Base-by-base conservation (phyloP, 225 moss, liverwort and hornwort species). In the Climacium dendroides region DNA sequence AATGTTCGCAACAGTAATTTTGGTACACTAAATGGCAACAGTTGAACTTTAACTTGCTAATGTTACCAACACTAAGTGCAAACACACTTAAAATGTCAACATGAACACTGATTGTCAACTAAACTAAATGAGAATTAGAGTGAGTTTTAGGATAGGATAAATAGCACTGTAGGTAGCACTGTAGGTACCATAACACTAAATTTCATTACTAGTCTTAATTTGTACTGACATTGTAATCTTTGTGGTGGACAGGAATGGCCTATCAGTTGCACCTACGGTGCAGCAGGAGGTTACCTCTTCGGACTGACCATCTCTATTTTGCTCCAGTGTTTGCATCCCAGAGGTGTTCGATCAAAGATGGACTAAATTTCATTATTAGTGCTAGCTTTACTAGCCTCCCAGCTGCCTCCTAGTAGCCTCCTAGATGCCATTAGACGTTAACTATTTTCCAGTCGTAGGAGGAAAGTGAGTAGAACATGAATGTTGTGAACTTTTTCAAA, bases 211-310 rank as follows among this genome's bases (percentile, higher is more conserved):
- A n/a, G n/a, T 28, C 5, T 55, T 28, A 39, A 11, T 10, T 3
- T 25, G 2, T 25, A 2, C n/a, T 89, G 60, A 89, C 50, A 24
- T 19, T 39, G 58, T 78, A 17, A 45, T 67, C 32, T 47, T 63
- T 82, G 28, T 55, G 78, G 47, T 67, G 82, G 66, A 74, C 90
- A 98, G 97, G 96, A 94, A 84, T 96, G 97, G 97, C 99, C 99
- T 48, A 89, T 99, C 69, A 97, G 90, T 79, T 99, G 99, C 91
- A 97, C 97, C 7, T 95, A 95, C 83, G 98, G 97, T 67, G 96
- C 95, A 74, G 92, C 92, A 69, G 93, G 93, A 78, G 97, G 98
- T 66, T 99, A 99, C 78, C 70, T 97, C 48, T 29, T 95, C 32
- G 93, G 93, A 67, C 54, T 93, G 84, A 57, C 65, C 72, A 82